A percentile compares a stretch with the other conserved stretches of the same genome.
phyloP scores from a whole-genome alignment of 140 eudicot species.

The Cichorium intybus region DNA sequence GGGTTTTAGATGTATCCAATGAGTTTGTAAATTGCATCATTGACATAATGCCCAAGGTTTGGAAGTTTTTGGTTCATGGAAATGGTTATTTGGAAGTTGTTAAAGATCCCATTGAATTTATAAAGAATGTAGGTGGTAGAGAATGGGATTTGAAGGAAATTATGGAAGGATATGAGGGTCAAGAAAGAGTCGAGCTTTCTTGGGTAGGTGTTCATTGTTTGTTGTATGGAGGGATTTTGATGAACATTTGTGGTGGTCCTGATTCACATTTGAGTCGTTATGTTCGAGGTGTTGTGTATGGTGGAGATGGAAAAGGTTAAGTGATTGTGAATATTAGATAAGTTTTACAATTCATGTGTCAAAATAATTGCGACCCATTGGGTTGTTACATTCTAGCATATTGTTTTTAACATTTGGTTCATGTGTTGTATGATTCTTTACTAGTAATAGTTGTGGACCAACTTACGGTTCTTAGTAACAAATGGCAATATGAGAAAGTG shows the following conservation, averaged over 20 bases:
- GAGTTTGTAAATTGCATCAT: constrained; percentile 32
- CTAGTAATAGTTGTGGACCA: background rate
- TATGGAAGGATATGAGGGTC: background rate
- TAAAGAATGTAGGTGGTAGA: constrained; percentile 9
- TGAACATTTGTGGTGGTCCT: constrained; percentile 37
- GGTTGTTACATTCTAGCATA: background rate
- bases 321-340: background rate
- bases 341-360: background rate
- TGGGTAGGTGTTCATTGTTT: constrained; percentile 55
- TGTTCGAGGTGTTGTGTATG: constrained; percentile 1
- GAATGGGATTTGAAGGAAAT: background rate
- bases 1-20: constrained; percentile 29
- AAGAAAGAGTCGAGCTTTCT: constrained; percentile 19
- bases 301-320: background rate
- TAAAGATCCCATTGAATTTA: constrained; percentile 34
- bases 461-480: background rate
- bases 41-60: constrained; percentile 28
- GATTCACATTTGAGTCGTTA: constrained; percentile 14
- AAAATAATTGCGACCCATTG: background rate
- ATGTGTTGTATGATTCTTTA: background rate
- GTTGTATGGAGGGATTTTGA: constrained; percentile 50
- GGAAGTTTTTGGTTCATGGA: constrained; percentile 41
- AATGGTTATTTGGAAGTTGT: constrained; percentile 34
- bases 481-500: no score
- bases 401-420: background rate